Evolutionary conservation across 2,329 filamentous ascomycete genomes (phyloP), one percentile per base, ranked within the genome.

Genomic region (Basipetospora chlamydospora): DNA sequence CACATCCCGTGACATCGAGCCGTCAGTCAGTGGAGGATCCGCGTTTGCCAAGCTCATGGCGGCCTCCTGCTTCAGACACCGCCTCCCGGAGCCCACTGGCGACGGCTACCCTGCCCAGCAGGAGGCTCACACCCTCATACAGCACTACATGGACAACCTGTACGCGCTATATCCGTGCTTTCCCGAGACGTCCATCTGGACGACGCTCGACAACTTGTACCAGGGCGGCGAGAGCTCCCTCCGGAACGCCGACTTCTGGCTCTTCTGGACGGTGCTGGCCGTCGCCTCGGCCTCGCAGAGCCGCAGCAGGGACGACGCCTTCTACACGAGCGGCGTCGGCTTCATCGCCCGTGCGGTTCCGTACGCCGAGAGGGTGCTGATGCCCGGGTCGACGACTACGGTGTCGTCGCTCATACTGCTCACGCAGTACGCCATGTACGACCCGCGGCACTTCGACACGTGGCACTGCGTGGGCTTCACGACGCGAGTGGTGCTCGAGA

Each of bases 391-490:
- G 38, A 73, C 85, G 17, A 72, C 73, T 2, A 88, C 90, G 47
- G 85, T 96, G 12, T 87, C 94, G 53, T 86, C 86, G 0, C 66
- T 96, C 16, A 59, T 95, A 3, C 65, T 96, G 2, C 70, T 96
- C 36, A 86, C 85, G 0, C 77, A 93, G 47, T 96, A 94, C 54
- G 79, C 88, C 3, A 81, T 90, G 63, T 66, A 94, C 34, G 87
- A 96, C 47, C 87, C 88, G 2, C 73, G 78, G 28, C 85, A 92
- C 51, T 95, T 94, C 49, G 86, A 94, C 49, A 85, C 80, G 47
- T 96, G 90, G 87, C 87, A 90, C 44, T 59, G 95, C 42, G 82
- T 95, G 39, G 90, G 88, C 6, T 87, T 90, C 52, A 87, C 88
- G 6, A 83, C 83, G 28, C 75, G 88, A 40, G 83, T 86, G 5